Percentiles rank a stretch among this genome's conserved stretches.
Conservation (phyloP, 2,329 filamentous ascomycete genomes). For the Knoxdaviesia proteae region DNA sequence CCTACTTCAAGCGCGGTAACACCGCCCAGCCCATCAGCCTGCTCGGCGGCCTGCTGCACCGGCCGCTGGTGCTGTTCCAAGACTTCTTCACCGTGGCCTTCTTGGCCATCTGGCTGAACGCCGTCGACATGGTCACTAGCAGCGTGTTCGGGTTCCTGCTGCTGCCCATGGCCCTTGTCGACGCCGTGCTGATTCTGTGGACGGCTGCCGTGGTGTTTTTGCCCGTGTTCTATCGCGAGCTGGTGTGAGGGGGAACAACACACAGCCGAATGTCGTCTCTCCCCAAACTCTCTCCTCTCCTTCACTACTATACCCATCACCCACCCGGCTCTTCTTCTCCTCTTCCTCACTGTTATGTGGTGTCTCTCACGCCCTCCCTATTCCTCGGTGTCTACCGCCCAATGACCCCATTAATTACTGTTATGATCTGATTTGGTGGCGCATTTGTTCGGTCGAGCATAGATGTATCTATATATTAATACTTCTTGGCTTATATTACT, state of each 20-base stretch:
- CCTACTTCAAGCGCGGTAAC: slow-evolving; percentile 64
- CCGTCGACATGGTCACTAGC: slow-evolving; percentile 17
- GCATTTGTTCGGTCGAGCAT: too few relatives aligned
- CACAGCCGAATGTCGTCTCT: background rate
- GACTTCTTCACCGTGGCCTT: slow-evolving; percentile 94
- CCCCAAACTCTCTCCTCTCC: background rate
- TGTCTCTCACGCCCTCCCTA: too few relatives aligned
- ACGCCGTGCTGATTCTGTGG: slow-evolving; percentile 51
- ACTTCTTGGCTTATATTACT: too few relatives aligned
- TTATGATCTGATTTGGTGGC: too few relatives aligned
- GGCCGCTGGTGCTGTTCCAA: slow-evolving; percentile 59
- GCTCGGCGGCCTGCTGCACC: slow-evolving; percentile 59
- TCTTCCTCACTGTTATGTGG: background rate
- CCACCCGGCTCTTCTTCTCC: background rate
- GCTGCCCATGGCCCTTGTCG: slow-evolving; percentile 42
- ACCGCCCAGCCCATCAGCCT: slow-evolving; percentile 64
- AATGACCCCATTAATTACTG: too few relatives aligned
- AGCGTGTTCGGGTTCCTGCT: slow-evolving; percentile 30
- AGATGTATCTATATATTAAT: too few relatives aligned
- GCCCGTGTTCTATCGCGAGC: slow-evolving; percentile 57
- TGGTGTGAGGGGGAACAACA: slow-evolving; percentile 10
- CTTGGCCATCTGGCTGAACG: slow-evolving; percentile 54
- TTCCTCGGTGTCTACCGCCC: too few relatives aligned
- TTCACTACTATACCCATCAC: background rate
- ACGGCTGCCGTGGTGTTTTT: slow-evolving; percentile 67